phyloP scores from a whole-genome alignment of 192 early-diverging fungal genomes.

The Dissophora ornata region DNA sequence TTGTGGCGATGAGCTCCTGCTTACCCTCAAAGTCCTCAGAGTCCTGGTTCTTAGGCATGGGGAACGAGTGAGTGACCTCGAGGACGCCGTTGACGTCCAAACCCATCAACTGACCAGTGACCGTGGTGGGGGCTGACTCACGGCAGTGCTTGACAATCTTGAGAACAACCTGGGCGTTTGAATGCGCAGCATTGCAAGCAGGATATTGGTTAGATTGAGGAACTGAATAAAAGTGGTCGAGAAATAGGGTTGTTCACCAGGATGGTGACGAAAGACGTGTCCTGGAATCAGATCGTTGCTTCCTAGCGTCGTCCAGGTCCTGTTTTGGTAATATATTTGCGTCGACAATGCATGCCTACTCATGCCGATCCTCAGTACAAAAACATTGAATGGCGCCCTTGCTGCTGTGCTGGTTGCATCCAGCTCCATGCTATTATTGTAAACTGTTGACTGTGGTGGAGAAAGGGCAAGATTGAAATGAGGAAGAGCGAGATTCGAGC shows the following conservation, averaged over 20 bases:
- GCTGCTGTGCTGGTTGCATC: no score
- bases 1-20: not conserved
- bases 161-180: conserved; percentile 78
- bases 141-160: conserved; percentile 98
- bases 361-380: no score
- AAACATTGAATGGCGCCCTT: no score
- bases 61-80: conserved; percentile 93
- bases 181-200: not conserved
- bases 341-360: no score
- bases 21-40: conserved; percentile 54
- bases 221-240: not conserved
- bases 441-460: not conserved
- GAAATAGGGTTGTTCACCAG: not conserved
- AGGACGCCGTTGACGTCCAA: conserved; percentile 91
- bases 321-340: no score
- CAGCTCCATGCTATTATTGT: no score
- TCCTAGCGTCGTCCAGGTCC: no score
- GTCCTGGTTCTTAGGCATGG: conserved; percentile 72
- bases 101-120: conserved; percentile 94
- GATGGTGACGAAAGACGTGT: no score
- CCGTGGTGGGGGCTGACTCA: conserved; percentile 79
- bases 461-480: not conserved
- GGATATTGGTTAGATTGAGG: conserved; percentile 1
- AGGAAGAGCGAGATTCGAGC: not conserved
- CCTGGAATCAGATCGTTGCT: not conserved